Evolutionary conservation across 2,329 filamentous ascomycete species (phyloP).

Genomic region (Ciborinia camelliae): DNA sequence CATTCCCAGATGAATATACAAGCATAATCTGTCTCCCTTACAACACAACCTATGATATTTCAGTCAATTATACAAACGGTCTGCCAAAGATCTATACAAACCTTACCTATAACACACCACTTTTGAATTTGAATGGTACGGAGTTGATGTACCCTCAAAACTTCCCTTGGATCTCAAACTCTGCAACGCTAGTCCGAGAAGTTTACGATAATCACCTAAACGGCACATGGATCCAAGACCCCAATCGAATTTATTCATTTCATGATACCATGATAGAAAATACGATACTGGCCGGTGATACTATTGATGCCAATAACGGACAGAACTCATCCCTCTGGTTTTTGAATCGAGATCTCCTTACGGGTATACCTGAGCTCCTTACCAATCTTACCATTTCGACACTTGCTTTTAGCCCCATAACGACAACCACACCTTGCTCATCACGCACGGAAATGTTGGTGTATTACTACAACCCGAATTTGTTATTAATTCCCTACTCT

Average conservation of each 20-base stretch:
- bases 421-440: not conserved
- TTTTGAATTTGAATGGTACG: not conserved
- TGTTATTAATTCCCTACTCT: not conserved
- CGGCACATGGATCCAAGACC: not conserved
- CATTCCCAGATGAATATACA: not conserved
- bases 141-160: not conserved
- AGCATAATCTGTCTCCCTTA: not conserved
- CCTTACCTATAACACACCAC: not conserved
- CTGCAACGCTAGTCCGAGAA: not conserved
- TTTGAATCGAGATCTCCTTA: not conserved
- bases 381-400: not conserved
- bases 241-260: not conserved
- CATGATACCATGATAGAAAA: not conserved
- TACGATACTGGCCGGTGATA: not conserved
- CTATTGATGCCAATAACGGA: not conserved
- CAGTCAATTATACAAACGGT: not conserved
- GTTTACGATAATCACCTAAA: not conserved
- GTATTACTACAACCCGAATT: not conserved
- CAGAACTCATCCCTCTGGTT: not conserved
- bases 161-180: not conserved
- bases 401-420: not conserved
- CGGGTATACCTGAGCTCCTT: not conserved
- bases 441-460: not conserved
- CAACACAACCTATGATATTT: constrained; percentile 1
- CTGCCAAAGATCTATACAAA: not conserved